phyloP scores from a whole-genome alignment of 805 yeast genomes.

The Candida sithepensis region DNA sequence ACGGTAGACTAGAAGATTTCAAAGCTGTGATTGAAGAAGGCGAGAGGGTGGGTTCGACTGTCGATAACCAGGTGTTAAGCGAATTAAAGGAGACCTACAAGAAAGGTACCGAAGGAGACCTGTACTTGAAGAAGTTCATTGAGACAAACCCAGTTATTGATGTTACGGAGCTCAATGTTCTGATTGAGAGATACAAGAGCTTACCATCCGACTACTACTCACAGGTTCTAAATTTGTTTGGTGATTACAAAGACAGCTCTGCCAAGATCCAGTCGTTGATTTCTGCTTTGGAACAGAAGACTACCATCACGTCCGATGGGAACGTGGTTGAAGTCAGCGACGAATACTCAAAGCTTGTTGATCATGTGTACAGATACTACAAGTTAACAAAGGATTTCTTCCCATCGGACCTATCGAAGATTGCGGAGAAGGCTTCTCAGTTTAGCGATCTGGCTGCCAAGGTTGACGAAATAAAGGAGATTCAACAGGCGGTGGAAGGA shows the following conservation, averaged over 20 bases:
- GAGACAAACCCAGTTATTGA: background rate
- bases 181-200: slow-evolving; percentile 10
- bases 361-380: slow-evolving; percentile 6
- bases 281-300: background rate
- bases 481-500: slow-evolving; percentile 7
- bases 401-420: slow-evolving; percentile 8
- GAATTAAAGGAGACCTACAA: slow-evolving; percentile 11
- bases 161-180: slow-evolving; percentile 6
- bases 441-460: slow-evolving; percentile 8
- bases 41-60: slow-evolving; percentile 9
- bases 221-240: background rate
- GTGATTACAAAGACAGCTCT: background rate
- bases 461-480: slow-evolving; percentile 6
- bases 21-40: slow-evolving; percentile 25
- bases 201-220: slow-evolving; percentile 13
- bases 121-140: slow-evolving; percentile 4
- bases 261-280: background rate
- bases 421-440: slow-evolving; percentile 8
- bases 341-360: slow-evolving; percentile 15
- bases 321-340: slow-evolving; percentile 10
- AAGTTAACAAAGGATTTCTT: slow-evolving; percentile 5
- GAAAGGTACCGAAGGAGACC: slow-evolving; percentile 14
- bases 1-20: slow-evolving; percentile 20
- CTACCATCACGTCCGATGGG: background rate
- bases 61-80: slow-evolving; percentile 13